Evolutionary conservation across 1,284 basidiomycete species (phyloP).

Genomic region (Papiliotrema terrestris): DNA sequence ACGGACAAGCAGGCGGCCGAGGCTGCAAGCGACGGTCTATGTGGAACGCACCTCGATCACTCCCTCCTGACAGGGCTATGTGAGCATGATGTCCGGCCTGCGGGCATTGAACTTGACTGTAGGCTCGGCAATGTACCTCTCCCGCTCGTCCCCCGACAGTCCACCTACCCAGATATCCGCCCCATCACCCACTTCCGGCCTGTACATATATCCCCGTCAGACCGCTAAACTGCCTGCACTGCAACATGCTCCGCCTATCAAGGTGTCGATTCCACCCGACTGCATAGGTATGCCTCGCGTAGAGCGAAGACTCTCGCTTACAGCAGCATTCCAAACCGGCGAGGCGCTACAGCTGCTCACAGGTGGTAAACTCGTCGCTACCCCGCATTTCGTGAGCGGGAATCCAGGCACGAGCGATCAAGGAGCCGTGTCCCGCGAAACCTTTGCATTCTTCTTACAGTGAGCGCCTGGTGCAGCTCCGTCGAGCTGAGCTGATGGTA

Average conservation of each 20-base stretch:
- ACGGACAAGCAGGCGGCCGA: background rate
- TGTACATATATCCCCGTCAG: slow-evolving; percentile 78
- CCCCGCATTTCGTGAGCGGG: slow-evolving; percentile 79
- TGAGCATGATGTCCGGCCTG: slow-evolving; percentile 14
- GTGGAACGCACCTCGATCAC: slow-evolving; percentile 62
- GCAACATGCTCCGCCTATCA: slow-evolving; percentile 53
- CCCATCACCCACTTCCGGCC: slow-evolving; percentile 70
- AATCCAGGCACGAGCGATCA: slow-evolving; percentile 11
- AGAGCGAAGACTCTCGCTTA: background rate
- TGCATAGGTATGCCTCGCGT: slow-evolving; percentile 34
- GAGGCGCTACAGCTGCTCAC: slow-evolving; percentile 87
- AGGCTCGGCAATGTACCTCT: slow-evolving; percentile 69
- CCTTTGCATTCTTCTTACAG: slow-evolving; percentile 84
- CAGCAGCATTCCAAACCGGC: slow-evolving; percentile 79
- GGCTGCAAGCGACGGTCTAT: slow-evolving; percentile 74
- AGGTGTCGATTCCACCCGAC: slow-evolving; percentile 72
- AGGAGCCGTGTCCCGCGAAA: slow-evolving; percentile 66
- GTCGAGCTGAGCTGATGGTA: slow-evolving; percentile 5
- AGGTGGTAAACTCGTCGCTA: slow-evolving; percentile 64
- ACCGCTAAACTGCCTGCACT: background rate
- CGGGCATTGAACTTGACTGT: background rate
- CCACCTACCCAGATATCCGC: slow-evolving; percentile 56
- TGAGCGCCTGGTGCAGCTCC: slow-evolving; percentile 13
- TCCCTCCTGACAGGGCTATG: slow-evolving; percentile 85
- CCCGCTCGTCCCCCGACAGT: slow-evolving; percentile 38